Conservation (phyloP, 768 basidiomycete species). For the Leccinum boreale region DNA sequence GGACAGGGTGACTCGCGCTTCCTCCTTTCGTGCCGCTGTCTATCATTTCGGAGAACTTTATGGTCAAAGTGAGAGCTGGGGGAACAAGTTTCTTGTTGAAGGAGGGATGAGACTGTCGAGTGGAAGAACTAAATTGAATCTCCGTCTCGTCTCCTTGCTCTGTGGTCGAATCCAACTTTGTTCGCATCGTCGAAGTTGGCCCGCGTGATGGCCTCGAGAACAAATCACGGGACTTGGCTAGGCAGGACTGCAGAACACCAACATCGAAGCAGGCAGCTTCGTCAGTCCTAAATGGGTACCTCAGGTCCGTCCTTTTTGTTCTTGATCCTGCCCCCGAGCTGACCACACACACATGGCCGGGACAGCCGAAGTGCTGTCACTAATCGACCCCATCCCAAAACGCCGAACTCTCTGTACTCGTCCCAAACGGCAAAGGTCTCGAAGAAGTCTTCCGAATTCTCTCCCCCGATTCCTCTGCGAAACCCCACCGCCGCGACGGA, state of each 20-base stretch:
- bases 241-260: slow-evolving; percentile 67
- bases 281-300: slow-evolving; percentile 94
- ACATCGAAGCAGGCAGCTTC: slow-evolving; percentile 85
- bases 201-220: slow-evolving; percentile 87
- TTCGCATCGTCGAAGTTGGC: slow-evolving; percentile 77
- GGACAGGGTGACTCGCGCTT: too few relatives aligned
- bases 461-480: slow-evolving; percentile 26
- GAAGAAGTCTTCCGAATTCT: slow-evolving; percentile 64
- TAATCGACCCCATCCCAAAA: slow-evolving; percentile 49
- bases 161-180: slow-evolving; percentile 14
- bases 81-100: too few relatives aligned
- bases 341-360: neutral
- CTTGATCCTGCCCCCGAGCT: neutral
- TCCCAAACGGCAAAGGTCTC: slow-evolving; percentile 78
- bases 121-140: too few relatives aligned
- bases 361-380: too few relatives aligned
- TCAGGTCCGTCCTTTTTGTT: slow-evolving; percentile 44
- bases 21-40: slow-evolving; percentile 44
- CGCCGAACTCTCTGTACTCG: slow-evolving; percentile 71
- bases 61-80: too few relatives aligned
- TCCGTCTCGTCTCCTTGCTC: too few relatives aligned
- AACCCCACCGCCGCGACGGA: slow-evolving; percentile 80
- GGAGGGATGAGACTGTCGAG: too few relatives aligned
- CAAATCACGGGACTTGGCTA: slow-evolving; percentile 68
- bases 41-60: slow-evolving; percentile 6